Evolutionary conservation across 805 yeast species (phyloP), one percentile per base, ranked within the genome.

Genomic region (Saccharomycopsis sp.): DNA sequence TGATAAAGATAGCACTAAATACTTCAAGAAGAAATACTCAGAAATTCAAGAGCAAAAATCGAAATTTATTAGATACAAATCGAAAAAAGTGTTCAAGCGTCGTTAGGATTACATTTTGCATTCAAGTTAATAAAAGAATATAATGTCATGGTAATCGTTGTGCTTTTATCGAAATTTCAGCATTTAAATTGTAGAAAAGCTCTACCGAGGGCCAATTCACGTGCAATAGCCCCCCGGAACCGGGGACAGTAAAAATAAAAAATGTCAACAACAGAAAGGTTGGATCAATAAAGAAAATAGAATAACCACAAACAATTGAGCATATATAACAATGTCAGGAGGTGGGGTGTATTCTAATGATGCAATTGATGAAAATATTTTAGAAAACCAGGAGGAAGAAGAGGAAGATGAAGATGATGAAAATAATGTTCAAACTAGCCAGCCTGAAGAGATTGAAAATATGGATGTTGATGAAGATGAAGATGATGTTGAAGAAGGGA

Each of bases 11-110:
- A 65, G 84, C 2, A 72, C 72, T 50, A 70, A 72, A 47, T 89
- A 87, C 64, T 88, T 87, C 70, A 83, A 82, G 69, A 74, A 87
- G 51, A 83, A 82, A 61, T 89, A 82, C 56, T 57, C 63, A 26
- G 95, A 86, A 54, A 84, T 89, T 45, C 96, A 86, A 59, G 65
- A 59, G 10, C 63, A 70, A 47, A 72, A 66, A 49, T 55, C 58
- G 8, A 68, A 36, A 23, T 75, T 45, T 21, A 31, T 42, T 15
- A 45, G 34, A 20, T 42, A 45, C 37, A 45, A 42, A 21, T 36
- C 32, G 15, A 45, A 45, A 20, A 41, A 38, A 37, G 37, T 28
- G 31, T 34, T 28, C 20, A 36, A 35, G 6, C n/a, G 18, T 10
- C 10, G 26, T 8, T 6, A 10, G n/a, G n/a, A 25, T 9, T 25